A percentile compares a stretch with the other conserved stretches of the same genome.
phyloP scores from a whole-genome alignment of 2,329 filamentous ascomycete genomes.

The Colletotrichum sublineola region DNA sequence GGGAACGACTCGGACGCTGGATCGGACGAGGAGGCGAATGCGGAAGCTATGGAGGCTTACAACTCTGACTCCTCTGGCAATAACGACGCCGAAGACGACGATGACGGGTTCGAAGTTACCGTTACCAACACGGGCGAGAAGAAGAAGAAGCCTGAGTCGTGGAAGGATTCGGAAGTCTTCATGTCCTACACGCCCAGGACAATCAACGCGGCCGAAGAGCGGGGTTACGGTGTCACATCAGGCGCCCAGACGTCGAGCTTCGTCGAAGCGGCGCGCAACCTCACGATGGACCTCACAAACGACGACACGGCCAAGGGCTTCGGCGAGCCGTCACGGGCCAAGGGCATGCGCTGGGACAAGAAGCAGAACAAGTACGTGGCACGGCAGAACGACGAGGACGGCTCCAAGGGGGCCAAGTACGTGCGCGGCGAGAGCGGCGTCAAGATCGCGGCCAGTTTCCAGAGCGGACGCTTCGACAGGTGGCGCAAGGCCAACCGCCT shows the following conservation, averaged over 20 bases:
- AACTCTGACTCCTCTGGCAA: constrained; percentile 54
- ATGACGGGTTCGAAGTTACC: constrained; percentile 78
- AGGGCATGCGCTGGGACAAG: constrained; percentile 92
- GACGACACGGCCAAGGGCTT: constrained; percentile 88
- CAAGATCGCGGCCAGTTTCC: constrained; percentile 95
- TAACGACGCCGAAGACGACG: constrained; percentile 63
- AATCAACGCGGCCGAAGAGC: constrained; percentile 86
- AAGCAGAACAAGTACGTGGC: constrained; percentile 96
- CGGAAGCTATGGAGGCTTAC: constrained; percentile 48
- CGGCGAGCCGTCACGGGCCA: constrained; percentile 78
- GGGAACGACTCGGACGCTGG: constrained; percentile 53
- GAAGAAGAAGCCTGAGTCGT: constrained; percentile 54
- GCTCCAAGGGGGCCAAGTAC: constrained; percentile 78
- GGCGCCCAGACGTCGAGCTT: constrained; percentile 83
- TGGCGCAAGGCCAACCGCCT: constrained; percentile 92
- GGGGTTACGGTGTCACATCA: constrained; percentile 92
- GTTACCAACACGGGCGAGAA: constrained; percentile 71
- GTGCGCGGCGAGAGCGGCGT: constrained; percentile 91
- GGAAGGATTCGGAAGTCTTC: constrained; percentile 85
- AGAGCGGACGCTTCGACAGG: constrained; percentile 90
- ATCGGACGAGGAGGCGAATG: constrained; percentile 53
- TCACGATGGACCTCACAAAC: constrained; percentile 91
- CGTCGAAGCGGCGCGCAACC: constrained; percentile 86
- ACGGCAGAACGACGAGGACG: constrained; percentile 93
- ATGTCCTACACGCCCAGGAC: constrained; percentile 94